Evolutionary conservation across 2,329 filamentous ascomycete species (phyloP), one percentile per base, ranked within the genome.

Genomic region (Diaporthe aspalathi): DNA sequence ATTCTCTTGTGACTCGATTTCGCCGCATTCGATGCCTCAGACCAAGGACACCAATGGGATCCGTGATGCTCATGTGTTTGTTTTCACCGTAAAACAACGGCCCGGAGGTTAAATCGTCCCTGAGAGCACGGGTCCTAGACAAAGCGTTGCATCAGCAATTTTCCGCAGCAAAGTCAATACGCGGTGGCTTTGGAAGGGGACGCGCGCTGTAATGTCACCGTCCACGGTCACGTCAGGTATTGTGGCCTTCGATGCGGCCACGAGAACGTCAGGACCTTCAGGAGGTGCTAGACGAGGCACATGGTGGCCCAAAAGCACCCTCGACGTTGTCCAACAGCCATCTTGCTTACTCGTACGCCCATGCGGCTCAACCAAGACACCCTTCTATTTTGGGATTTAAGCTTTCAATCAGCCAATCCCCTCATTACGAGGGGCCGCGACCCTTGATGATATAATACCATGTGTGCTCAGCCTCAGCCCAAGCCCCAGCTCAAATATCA

Each of bases 341-440:
- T 22, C 57, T 49, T 49, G 57, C 57, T 63, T 63, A 50, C 32
- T 50, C 16, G 66, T 20, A 38, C 40, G n/a, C 29, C 24, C 66
- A 68, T 60, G 66, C 66, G 66, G 66, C 66, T 68, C 53, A 56
- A 68, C 66, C 52, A 49, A 50, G 40, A 63, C 57, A 63, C 54
- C 29, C 40, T 57, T 68, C 66, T 60, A 49, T 68, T 68, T 68
- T 57, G 50, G 54, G 66, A 49, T 60, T 68, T 60, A 68, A 68
- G 66, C 66, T 68, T 68, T 20, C 12, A 43, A 29, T 27, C 57
- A 32, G 43, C 43, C 57, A 62, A 29, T 32, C 24, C 57, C 57
- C 57, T 32, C 57, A 17, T 40, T 12, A 43, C 29, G 35, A 68
- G 14, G 52, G 22, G 27, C 50, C 22, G 35, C 52, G 49, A 67